Base-by-base conservation (phyloP, 1,284 basidiomycete species). In the Thelephora terrestris region DNA sequence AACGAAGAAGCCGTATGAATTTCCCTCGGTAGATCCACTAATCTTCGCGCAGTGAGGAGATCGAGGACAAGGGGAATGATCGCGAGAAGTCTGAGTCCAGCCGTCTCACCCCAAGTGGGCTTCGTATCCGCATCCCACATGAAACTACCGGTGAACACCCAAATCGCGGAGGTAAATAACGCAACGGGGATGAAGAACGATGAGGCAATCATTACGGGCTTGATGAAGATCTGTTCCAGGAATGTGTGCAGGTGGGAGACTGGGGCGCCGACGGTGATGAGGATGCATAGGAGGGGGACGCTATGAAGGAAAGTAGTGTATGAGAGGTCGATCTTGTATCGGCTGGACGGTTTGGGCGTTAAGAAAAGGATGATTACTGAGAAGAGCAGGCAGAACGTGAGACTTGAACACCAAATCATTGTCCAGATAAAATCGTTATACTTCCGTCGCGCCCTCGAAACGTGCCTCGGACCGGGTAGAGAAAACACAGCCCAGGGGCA, bases 81-180 rank as follows among this genome's bases (percentile, higher is more conserved):
- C 1, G 91, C 79, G 61, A 92, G 87, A 44, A 93, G 60, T 18
- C 93, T 79, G 12, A 91, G 64, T 12, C 91, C 91, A 58, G 86
- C 79, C 51, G 80, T 86, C 65, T 86, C 85, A 53, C 87, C 88
- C 74, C 81, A 85, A 9, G 84, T 84, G 25, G 80, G 79, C 50
- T 78, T 80, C 25, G 70, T 68, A 49, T 79, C 74, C 12, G 71
- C 77, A 52, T 85, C 81, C 71, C 85, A 85, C 73, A 92, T 87
- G 58, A 95, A 95, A 60, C 89, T 91, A 25, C 89, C 92, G 7
- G 85, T 75, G 57, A 95, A 89, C 1, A 89, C 89, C 85, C 90
- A 93, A 48, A 91, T 65, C 16, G 90, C 82, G 45, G 85, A 90
- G 42, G 91, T 70, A 56, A 89, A 78, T 25, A 95, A 71, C 0